phyloP scores from a whole-genome alignment of 2,329 filamentous ascomycete genomes.

The Hypoxylon sp. region DNA sequence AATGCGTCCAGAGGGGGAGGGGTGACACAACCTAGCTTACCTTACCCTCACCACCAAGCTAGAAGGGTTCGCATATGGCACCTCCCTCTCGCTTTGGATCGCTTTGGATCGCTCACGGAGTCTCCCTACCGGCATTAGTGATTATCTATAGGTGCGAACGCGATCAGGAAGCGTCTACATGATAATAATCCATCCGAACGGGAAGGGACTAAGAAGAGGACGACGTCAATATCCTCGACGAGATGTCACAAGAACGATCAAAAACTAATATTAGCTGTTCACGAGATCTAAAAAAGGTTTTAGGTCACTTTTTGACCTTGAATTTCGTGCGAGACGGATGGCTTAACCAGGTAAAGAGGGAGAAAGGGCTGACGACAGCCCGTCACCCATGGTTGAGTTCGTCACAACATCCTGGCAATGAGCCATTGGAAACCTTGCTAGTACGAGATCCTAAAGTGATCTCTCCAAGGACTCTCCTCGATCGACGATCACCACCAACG shows the following conservation, averaged over 20 bases:
- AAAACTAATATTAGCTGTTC: conserved; percentile 10
- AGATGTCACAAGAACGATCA: conserved; percentile 36
- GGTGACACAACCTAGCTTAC: conserved; percentile 40
- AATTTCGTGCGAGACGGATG: conserved; percentile 36
- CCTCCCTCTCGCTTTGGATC: conserved; percentile 13
- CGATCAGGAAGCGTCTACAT: conserved; percentile 12
- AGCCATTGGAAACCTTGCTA: conserved; percentile 37
- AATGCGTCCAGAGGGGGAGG: conserved; percentile 25
- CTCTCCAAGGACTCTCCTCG: conserved; percentile 40
- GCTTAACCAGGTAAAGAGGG: conserved; percentile 38
- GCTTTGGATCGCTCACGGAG: conserved; percentile 29
- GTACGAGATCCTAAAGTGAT: conserved; percentile 40
- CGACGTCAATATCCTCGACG: conserved; percentile 12
- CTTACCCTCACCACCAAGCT: conserved; percentile 36
- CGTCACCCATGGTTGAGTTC: conserved; percentile 39
- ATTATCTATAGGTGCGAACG: conserved; percentile 22
- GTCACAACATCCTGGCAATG: conserved; percentile 36
- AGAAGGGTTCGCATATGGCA: conserved; percentile 31
- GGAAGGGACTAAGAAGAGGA: conserved; percentile 6
- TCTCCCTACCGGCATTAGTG: conserved; percentile 42
- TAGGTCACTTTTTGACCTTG: conserved; percentile 33
- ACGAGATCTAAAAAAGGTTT: conserved; percentile 24
- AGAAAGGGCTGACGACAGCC: conserved; percentile 44
- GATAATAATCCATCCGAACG: conserved; percentile 8
- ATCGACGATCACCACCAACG: conserved; percentile 40